A percentile compares a stretch with the other conserved stretches of the same genome.
phyloP scores from a whole-genome alignment of 768 basidiomycete genomes.

The Mycena crocata region DNA sequence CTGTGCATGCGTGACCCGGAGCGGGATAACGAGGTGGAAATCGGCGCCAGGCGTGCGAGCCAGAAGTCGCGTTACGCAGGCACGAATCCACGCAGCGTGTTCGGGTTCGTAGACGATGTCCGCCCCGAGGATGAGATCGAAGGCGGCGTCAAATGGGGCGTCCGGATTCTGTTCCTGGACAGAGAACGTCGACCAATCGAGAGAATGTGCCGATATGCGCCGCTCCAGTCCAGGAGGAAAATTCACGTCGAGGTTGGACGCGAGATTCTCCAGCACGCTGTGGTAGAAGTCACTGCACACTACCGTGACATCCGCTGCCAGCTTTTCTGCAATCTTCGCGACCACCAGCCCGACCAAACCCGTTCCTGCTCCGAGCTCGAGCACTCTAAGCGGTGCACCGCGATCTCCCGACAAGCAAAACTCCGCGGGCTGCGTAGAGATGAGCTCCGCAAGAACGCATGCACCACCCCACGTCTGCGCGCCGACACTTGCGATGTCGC shows the following conservation, averaged over 20 bases:
- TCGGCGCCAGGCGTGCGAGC: background rate
- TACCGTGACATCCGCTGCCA: conserved; percentile 45
- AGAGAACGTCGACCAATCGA: conserved; percentile 73
- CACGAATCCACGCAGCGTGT: conserved; percentile 79
- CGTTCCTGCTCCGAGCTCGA: conserved; percentile 90
- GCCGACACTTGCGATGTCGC: conserved; percentile 79
- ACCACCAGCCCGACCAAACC: conserved; percentile 79
- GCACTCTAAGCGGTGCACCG: conserved; percentile 52
- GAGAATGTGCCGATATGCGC: conserved; percentile 39
- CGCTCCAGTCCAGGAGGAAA: conserved; percentile 49
- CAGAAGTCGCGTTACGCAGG: conserved; percentile 66
- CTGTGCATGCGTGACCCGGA: conserved; percentile 12
- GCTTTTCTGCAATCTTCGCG: conserved; percentile 51
- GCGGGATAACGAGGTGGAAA: conserved; percentile 28
- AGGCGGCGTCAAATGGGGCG: conserved; percentile 52
- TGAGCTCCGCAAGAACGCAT: conserved; percentile 81
- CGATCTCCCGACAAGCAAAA: conserved; percentile 57
- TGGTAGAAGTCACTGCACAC: conserved; percentile 85
- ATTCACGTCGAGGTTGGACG: conserved; percentile 69
- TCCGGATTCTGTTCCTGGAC: background rate
- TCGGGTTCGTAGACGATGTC: conserved; percentile 83
- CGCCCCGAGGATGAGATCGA: conserved; percentile 83
- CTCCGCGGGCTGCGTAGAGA: conserved; percentile 64
- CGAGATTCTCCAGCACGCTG: conserved; percentile 76
- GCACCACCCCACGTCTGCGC: conserved; percentile 93